Conservation (phyloP, 345 rosid genomes). For the Aegle marmelos region DNA sequence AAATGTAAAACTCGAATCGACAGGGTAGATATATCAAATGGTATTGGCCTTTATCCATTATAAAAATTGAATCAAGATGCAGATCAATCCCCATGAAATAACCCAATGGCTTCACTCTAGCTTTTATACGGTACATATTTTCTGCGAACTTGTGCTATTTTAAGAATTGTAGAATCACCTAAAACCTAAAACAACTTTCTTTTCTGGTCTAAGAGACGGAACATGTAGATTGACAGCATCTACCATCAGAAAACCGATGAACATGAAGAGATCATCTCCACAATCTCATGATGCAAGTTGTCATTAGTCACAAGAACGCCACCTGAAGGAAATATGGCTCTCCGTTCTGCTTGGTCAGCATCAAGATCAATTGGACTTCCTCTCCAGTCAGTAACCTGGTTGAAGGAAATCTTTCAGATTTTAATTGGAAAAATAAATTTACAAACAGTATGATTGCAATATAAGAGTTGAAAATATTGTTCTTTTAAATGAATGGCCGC, state of each 20-base stretch:
- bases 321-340: constrained; percentile 51
- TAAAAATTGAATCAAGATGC: not conserved
- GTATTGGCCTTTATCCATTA: not conserved
- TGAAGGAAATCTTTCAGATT: not conserved
- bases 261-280: constrained; percentile 45
- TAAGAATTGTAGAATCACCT: not conserved
- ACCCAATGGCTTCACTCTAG: not conserved
- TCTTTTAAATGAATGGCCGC: not conserved
- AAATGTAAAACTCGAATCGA: not conserved
- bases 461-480: not conserved
- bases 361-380: constrained; percentile 52
- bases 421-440: not conserved
- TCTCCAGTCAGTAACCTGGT: constrained; percentile 78
- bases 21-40: no score
- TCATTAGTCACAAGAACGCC: constrained; percentile 71
- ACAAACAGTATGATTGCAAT: not conserved
- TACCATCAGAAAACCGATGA: constrained; percentile 27
- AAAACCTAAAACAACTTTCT: not conserved
- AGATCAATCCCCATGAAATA: not conserved
- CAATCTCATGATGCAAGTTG: constrained; percentile 43
- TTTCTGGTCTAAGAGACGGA: not conserved
- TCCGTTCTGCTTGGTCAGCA: constrained; percentile 57
- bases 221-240: not conserved
- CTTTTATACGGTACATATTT: not conserved
- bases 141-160: not conserved